Conservation (phyloP, 805 yeast species). For the Wickerhamomyces chambardii region DNA sequence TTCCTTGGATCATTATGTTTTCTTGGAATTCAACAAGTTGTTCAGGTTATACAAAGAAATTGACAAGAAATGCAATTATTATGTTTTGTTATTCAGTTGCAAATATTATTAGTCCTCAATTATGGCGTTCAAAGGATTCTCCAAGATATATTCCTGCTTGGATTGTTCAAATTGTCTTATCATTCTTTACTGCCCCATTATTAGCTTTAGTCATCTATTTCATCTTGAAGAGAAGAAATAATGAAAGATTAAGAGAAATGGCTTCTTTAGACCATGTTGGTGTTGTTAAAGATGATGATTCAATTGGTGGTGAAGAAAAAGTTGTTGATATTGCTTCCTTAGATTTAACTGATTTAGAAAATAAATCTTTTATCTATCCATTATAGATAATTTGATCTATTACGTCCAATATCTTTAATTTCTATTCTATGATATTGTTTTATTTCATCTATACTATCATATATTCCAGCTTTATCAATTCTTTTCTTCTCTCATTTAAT, state of each 20-base stretch:
- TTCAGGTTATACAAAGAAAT: slow-evolving; percentile 43
- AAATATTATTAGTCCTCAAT: slow-evolving; percentile 47
- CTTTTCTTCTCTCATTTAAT: too few species aligned
- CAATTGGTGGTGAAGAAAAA: slow-evolving; percentile 10
- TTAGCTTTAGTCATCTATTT: slow-evolving; percentile 32
- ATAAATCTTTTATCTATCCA: slow-evolving; percentile 41
- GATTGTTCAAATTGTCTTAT: slow-evolving; percentile 47
- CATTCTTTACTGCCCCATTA: slow-evolving; percentile 37
- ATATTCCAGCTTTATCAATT: too few species aligned
- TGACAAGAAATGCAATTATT: slow-evolving; percentile 34
- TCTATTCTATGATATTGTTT: too few species aligned
- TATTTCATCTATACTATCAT: too few species aligned
- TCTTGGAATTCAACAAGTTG: slow-evolving; percentile 25
- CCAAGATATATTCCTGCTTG: slow-evolving; percentile 40
- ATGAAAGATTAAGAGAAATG: slow-evolving; percentile 21
- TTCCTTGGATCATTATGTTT: slow-evolving; percentile 28
- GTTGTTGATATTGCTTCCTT: slow-evolving; percentile 31
- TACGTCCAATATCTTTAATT: too few species aligned
- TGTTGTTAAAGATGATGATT: slow-evolving; percentile 18
- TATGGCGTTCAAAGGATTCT: slow-evolving; percentile 38
- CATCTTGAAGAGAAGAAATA: slow-evolving; percentile 36
- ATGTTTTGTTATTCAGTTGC: slow-evolving; percentile 38
- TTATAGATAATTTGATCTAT: slow-evolving; percentile 16
- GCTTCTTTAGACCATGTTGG: slow-evolving; percentile 14
- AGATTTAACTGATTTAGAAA: slow-evolving; percentile 45